These are phyloP conservation scores for Cercophora newfieldiana DNA, from an alignment of 495 filamentous ascomycete species.

Conservation along the genomic window DNA sequence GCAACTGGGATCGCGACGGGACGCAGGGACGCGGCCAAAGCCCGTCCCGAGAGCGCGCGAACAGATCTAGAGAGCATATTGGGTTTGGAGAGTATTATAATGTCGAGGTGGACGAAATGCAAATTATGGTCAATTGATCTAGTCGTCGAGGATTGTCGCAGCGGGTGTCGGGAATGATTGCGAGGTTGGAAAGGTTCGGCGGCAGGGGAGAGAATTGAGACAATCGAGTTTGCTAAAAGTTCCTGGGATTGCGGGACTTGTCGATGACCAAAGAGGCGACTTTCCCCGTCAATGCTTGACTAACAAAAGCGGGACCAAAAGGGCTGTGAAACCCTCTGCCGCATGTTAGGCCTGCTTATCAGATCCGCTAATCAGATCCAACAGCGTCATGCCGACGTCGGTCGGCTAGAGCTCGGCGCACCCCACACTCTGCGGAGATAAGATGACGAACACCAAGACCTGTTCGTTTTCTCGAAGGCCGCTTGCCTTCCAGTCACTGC, in stretches of 20 bases:
- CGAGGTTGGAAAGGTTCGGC: conserved; percentile 5
- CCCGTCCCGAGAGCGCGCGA: conserved; percentile 32
- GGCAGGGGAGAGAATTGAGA: conserved; percentile 12
- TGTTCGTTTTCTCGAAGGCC: not conserved
- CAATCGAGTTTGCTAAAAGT: conserved; percentile 22
- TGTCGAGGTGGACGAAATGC: not conserved
- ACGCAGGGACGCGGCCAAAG: conserved; percentile 28
- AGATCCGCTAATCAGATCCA: conserved; percentile 5
- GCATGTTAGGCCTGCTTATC: conserved; percentile 17
- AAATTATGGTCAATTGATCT: not conserved
- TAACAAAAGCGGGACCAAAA: conserved; percentile 23
- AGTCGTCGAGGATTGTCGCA: not conserved
- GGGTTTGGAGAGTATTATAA: not conserved
- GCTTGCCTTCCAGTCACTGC: not conserved
- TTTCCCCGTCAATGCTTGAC: conserved; percentile 18
- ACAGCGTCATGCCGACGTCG: conserved; percentile 33
- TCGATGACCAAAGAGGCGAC: conserved; percentile 36
- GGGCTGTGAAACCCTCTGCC: not conserved
- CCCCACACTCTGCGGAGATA: conserved; percentile 34
- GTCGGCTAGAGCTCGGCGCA: conserved; percentile 27
- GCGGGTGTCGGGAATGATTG: not conserved
- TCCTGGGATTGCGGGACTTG: conserved; percentile 36
- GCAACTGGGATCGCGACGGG: conserved; percentile 30
- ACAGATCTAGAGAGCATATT: conserved; percentile 41
- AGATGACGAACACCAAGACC: conserved; percentile 35